Evolutionary conservation across 805 yeast species (phyloP).

Genomic region (Metschnikowia amazonensis): DNA sequence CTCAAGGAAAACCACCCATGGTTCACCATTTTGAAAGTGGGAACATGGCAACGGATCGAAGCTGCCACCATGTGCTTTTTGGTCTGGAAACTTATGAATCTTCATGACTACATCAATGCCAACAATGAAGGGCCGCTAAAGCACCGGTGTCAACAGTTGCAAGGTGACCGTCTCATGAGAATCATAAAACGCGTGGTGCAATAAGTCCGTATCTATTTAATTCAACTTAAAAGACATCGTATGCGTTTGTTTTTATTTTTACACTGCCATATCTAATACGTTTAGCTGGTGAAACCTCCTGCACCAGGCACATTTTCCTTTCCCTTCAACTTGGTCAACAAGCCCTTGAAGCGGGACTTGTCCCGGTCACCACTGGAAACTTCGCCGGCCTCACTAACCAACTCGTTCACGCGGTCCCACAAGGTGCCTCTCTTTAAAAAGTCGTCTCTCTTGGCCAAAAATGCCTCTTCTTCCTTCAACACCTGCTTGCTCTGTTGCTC

Average conservation of each 20-base stretch:
- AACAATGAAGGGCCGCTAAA: slow-evolving; percentile 15
- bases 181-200: slow-evolving; percentile 13
- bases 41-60: slow-evolving; percentile 33
- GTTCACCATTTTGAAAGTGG: slow-evolving; percentile 24
- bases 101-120: slow-evolving; percentile 28
- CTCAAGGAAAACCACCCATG: slow-evolving; percentile 37
- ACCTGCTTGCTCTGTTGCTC: slow-evolving; percentile 64
- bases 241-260: not conserved
- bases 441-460: slow-evolving; percentile 69
- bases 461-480: slow-evolving; percentile 64
- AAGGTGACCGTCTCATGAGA: slow-evolving; percentile 14
- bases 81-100: slow-evolving; percentile 36
- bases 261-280: not conserved
- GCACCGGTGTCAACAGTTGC: slow-evolving; percentile 11
- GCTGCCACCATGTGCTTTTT: slow-evolving; percentile 33
- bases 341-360: slow-evolving; percentile 65
- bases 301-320: slow-evolving; percentile 76
- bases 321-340: slow-evolving; percentile 61
- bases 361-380: slow-evolving; percentile 49
- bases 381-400: slow-evolving; percentile 45
- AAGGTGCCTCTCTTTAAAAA: slow-evolving; percentile 44
- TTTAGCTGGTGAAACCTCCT: slow-evolving; percentile 45
- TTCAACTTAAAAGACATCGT: not conserved
- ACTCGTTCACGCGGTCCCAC: slow-evolving; percentile 58
- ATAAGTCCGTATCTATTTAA: not conserved